phyloP scores from a whole-genome alignment of 306 rosid species.

The Castanospermum australe region DNA sequence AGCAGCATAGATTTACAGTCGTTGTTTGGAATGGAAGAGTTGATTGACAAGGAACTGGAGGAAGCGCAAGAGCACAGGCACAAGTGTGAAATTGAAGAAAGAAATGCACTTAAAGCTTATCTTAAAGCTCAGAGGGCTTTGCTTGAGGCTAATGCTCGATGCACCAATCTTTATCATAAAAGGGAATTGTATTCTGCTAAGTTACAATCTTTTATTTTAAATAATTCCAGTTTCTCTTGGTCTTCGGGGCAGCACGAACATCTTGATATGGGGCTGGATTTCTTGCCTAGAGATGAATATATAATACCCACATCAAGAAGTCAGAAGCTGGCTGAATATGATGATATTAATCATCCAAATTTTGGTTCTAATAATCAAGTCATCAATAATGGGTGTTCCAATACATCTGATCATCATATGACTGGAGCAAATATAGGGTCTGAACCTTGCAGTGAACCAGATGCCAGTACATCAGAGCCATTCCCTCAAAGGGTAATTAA shows the following conservation, averaged over 20 bases:
- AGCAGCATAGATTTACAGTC: slow-evolving; percentile 52
- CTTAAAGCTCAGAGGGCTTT: slow-evolving; percentile 83
- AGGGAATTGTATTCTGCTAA: slow-evolving; percentile 74
- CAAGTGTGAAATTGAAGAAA: slow-evolving; percentile 86
- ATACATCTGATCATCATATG: slow-evolving; percentile 37
- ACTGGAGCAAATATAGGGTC: slow-evolving; percentile 56
- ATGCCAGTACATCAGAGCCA: slow-evolving; percentile 78
- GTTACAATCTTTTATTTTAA: slow-evolving; percentile 59
- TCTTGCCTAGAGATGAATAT: slow-evolving; percentile 55
- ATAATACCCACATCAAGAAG: slow-evolving; percentile 47
- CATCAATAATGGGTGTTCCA: slow-evolving; percentile 38
- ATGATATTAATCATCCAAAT: slow-evolving; percentile 48
- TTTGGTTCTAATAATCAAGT: slow-evolving; percentile 54
- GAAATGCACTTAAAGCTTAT: slow-evolving; percentile 83
- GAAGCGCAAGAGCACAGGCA: slow-evolving; percentile 84
- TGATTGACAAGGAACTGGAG: slow-evolving; percentile 85
- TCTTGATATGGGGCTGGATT: slow-evolving; percentile 54
- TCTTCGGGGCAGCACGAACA: slow-evolving; percentile 62
- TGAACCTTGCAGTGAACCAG: slow-evolving; percentile 74
- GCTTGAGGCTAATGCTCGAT: slow-evolving; percentile 80
- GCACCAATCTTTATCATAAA: slow-evolving; percentile 69
- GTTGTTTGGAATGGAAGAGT: slow-evolving; percentile 68
- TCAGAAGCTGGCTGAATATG: slow-evolving; percentile 56
- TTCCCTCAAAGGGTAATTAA: slow-evolving; percentile 52
- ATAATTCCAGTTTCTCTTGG: slow-evolving; percentile 58